Conservation (phyloP, 2,329 filamentous ascomycete species). For the Penicillium sp. region DNA sequence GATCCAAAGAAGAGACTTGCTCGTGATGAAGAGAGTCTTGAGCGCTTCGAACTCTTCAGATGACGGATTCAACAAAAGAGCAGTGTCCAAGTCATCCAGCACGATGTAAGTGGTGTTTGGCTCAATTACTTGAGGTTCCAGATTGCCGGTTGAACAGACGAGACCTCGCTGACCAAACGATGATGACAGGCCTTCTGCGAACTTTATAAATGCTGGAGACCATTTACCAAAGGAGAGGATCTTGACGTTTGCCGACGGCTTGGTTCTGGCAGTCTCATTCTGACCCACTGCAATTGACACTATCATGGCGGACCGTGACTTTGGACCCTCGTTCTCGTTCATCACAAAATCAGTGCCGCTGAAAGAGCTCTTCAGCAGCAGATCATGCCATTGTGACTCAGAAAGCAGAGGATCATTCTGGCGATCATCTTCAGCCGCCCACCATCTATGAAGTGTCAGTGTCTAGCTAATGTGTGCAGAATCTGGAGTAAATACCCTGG, state of each 20-base stretch:
- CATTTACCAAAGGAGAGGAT: neutral
- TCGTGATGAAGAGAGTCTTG: neutral
- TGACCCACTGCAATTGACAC: neutral
- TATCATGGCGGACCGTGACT: slow-evolving; percentile 1
- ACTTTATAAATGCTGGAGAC: neutral
- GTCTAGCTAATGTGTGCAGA: neutral
- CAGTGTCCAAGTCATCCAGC: neutral
- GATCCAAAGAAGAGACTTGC: slow-evolving; percentile 1
- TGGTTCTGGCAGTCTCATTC: neutral
- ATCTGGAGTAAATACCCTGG: neutral
- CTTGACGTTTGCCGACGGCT: neutral
- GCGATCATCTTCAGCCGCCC: neutral
- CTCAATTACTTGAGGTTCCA: neutral
- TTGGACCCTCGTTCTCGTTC: slow-evolving; percentile 1
- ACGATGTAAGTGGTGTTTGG: neutral
- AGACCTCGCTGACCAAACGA: neutral
- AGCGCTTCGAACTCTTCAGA: neutral
- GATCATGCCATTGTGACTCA: neutral
- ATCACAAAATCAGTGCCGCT: slow-evolving; percentile 1
- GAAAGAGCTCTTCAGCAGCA: neutral
- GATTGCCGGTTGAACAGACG: neutral
- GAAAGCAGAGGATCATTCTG: neutral
- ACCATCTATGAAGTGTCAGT: neutral
- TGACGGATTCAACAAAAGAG: neutral
- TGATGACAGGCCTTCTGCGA: neutral